phyloP scores from a whole-genome alignment of 106 monocot species.

The Allium cepa region DNA sequence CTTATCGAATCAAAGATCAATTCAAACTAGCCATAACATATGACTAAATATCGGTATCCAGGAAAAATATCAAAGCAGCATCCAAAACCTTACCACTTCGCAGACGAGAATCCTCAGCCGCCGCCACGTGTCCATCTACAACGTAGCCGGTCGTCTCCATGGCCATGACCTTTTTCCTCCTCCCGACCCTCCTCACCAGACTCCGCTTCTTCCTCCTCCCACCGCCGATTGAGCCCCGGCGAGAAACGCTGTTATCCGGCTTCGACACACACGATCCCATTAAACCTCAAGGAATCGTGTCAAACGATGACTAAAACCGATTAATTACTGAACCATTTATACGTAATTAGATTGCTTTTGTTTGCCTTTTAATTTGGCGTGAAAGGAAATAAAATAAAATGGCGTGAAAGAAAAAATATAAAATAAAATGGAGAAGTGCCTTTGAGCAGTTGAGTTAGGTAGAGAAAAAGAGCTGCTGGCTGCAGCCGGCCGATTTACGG shows the following conservation, averaged over 20 bases:
- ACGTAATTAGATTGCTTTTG: too few species aligned
- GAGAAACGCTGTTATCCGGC: slow-evolving; percentile 24
- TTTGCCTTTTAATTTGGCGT: too few species aligned
- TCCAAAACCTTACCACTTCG: neutral
- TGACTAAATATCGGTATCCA: neutral
- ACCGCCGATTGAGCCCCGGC: slow-evolving; percentile 7
- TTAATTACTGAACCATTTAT: too few species aligned
- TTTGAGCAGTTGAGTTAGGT: too few species aligned
- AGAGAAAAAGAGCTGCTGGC: too few species aligned
- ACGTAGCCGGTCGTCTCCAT: slow-evolving; percentile 66
- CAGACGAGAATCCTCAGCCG: neutral
- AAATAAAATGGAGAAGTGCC: too few species aligned
- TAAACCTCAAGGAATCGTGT: neutral
- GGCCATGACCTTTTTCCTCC: slow-evolving; percentile 10
- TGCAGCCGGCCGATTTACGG: too few species aligned
- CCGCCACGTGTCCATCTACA: neutral
- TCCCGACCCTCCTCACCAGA: slow-evolving; percentile 16
- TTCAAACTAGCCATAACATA: neutral
- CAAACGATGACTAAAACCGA: too few species aligned
- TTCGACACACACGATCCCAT: slow-evolving; percentile 87
- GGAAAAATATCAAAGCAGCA: neutral
- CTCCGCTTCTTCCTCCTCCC: slow-evolving; percentile 15
- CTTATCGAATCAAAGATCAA: neutral
- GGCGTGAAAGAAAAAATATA: too few species aligned
- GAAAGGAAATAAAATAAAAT: too few species aligned